These are phyloP conservation scores for Nectriaceae sp. DNA, from an alignment of 2,329 filamentous ascomycete species.

Conservation along the genomic window DNA sequence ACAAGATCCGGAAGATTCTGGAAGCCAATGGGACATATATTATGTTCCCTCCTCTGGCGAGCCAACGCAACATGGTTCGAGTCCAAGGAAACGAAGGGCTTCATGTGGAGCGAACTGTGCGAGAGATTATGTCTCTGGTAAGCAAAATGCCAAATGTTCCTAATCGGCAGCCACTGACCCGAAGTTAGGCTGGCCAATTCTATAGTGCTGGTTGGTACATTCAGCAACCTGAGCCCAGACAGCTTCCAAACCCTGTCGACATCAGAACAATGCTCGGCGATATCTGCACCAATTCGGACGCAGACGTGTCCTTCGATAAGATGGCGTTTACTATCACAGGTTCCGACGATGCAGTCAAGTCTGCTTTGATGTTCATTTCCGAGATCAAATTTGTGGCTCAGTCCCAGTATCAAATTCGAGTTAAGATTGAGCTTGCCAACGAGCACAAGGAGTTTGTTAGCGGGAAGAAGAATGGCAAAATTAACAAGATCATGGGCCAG, in stretches of 20 bases:
- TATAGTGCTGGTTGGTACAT: slow-evolving; percentile 98
- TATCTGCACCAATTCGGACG: slow-evolving; percentile 94
- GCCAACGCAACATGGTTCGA: slow-evolving; percentile 79
- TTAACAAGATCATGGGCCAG: slow-evolving; percentile 99
- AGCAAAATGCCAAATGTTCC: slow-evolving; percentile 33
- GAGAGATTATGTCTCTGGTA: slow-evolving; percentile 93
- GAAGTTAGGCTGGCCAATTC: slow-evolving; percentile 81
- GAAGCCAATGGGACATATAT: slow-evolving; percentile 96
- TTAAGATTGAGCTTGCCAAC: slow-evolving; percentile 98
- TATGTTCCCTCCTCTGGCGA: slow-evolving; percentile 84
- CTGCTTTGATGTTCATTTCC: slow-evolving; percentile 90
- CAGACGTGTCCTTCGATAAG: slow-evolving; percentile 93
- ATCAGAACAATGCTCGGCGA: slow-evolving; percentile 90
- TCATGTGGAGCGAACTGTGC: slow-evolving; percentile 91
- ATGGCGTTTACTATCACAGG: slow-evolving; percentile 92
- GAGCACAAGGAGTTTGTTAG: slow-evolving; percentile 99
- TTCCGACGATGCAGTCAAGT: slow-evolving; percentile 94
- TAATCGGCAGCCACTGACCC: background rate
- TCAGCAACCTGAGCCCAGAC: slow-evolving; percentile 69
- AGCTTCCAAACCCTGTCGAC: slow-evolving; percentile 66
- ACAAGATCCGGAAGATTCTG: slow-evolving; percentile 97
- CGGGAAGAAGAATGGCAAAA: slow-evolving; percentile 99
- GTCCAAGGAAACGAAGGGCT: slow-evolving; percentile 93
- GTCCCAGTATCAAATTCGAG: slow-evolving; percentile 87
- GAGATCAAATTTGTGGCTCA: slow-evolving; percentile 87